Percentiles rank a stretch among this genome's conserved stretches.
Conservation (phyloP, 371 early-diverging fungal species). For the Rhizomucor pusillus region DNA sequence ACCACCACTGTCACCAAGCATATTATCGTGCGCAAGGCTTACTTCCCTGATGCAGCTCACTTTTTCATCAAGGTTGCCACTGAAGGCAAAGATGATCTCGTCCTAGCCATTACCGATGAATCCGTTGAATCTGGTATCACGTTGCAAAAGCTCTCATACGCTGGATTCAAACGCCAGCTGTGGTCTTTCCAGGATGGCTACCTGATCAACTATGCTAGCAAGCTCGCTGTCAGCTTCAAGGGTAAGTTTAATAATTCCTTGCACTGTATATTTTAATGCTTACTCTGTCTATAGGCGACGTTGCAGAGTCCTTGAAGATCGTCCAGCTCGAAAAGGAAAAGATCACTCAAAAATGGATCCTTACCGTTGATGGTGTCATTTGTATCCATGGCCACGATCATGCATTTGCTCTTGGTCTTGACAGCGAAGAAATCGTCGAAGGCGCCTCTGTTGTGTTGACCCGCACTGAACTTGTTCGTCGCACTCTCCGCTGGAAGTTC, state of each 20-base stretch:
- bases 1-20: constrained; percentile 11
- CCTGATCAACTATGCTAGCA: constrained; percentile 52
- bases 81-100: constrained; percentile 20
- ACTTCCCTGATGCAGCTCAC: constrained; percentile 36
- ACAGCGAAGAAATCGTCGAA: constrained; percentile 1
- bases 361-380: constrained; percentile 37
- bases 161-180: constrained; percentile 37
- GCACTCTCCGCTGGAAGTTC: constrained; percentile 35
- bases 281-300: constrained; percentile 12
- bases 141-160: constrained; percentile 26
- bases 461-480: not conserved
- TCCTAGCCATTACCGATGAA: constrained; percentile 23
- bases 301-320: constrained; percentile 16
- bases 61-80: constrained; percentile 40
- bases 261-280: too few relatives aligned
- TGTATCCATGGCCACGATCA: constrained; percentile 28
- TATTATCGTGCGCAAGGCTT: constrained; percentile 15
- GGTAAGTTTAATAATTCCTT: constrained; percentile 18
- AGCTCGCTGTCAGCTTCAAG: constrained; percentile 35
- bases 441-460: constrained; percentile 4
- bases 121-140: constrained; percentile 19
- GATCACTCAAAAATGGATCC: constrained; percentile 36
- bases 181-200: constrained; percentile 53
- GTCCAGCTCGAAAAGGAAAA: constrained; percentile 22
- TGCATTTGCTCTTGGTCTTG: constrained; percentile 23